Evolutionary conservation across 176 grass and related monocot species (phyloP).

Genomic region (Triticum urartu): DNA sequence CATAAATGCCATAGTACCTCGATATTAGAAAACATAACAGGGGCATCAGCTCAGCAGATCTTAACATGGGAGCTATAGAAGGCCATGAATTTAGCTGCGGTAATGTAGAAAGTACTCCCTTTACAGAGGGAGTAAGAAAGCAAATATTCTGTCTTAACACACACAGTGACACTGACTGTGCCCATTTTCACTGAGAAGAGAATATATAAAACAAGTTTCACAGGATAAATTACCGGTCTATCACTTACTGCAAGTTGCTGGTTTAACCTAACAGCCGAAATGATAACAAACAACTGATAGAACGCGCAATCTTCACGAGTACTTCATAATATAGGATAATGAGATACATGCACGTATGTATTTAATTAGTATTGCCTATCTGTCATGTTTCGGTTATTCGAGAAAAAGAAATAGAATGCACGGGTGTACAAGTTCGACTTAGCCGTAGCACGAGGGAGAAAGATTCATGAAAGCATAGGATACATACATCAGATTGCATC

Average conservation of each 20-base stretch:
- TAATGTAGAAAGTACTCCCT: background rate
- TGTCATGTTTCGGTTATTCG: constrained; percentile 3
- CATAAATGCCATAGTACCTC: background rate
- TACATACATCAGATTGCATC: too few relatives aligned
- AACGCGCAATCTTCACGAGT: background rate
- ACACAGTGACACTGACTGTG: background rate
- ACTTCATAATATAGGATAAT: background rate
- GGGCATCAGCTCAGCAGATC: background rate
- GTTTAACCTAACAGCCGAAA: background rate
- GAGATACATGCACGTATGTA: background rate
- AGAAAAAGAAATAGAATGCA: too few relatives aligned
- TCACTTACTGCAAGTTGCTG: background rate
- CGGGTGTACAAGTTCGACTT: too few relatives aligned
- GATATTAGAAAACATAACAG: background rate
- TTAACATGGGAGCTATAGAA: background rate
- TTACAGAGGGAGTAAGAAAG: background rate
- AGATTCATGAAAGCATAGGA: too few relatives aligned
- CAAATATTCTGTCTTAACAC: background rate
- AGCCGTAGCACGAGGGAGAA: too few relatives aligned
- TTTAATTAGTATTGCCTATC: background rate
- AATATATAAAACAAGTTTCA: background rate
- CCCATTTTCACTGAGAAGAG: background rate
- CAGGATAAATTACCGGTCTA: background rate
- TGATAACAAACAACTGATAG: background rate
- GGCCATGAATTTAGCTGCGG: background rate